Percentiles rank a stretch among this genome's conserved stretches.
phyloP scores from a whole-genome alignment of 2,329 filamentous ascomycete species.

The Calonectria crousiana region DNA sequence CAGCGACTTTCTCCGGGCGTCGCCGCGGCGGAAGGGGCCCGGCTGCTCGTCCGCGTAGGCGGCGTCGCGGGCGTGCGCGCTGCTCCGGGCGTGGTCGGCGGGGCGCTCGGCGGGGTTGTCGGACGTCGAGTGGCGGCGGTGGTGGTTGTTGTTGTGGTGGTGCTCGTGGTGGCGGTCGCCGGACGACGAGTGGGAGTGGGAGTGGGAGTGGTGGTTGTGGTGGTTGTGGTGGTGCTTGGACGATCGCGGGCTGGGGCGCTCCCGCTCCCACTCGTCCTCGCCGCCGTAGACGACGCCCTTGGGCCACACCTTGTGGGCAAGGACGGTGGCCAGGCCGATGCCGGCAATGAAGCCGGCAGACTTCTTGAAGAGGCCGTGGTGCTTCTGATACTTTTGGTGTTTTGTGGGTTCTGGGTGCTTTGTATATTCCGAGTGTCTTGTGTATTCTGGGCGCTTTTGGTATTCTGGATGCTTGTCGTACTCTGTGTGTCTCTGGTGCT shows the following conservation, averaged over 20 bases:
- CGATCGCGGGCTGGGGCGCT: conserved; percentile 13
- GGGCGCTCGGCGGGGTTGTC: conserved; percentile 26
- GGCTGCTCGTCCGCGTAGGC: conserved; percentile 37
- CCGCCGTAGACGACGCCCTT: conserved; percentile 46
- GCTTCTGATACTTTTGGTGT: conserved; percentile 21
- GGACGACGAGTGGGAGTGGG: neutral
- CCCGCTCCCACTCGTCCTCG: conserved; percentile 48
- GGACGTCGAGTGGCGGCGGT: conserved; percentile 21
- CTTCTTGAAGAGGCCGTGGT: conserved; percentile 46
- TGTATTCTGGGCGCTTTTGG: neutral
- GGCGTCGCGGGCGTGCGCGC: conserved; percentile 27
- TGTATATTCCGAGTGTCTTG: neutral
- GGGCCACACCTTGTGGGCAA: conserved; percentile 52
- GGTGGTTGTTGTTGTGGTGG: conserved; percentile 27
- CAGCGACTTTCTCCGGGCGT: conserved; percentile 26
- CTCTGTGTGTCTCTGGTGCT: conserved; percentile 26
- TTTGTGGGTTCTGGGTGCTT: neutral
- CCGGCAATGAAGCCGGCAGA: conserved; percentile 49
- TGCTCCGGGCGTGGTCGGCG: conserved; percentile 26
- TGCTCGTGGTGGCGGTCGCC: conserved; percentile 23
- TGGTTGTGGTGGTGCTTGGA: conserved; percentile 26
- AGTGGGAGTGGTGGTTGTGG: conserved; percentile 24
- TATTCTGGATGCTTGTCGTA: conserved; percentile 26
- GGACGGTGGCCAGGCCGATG: conserved; percentile 50
- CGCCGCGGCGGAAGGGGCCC: conserved; percentile 16